Evolutionary conservation across 148 eudicot species (phyloP).

Genomic region (Silene uniflora): DNA sequence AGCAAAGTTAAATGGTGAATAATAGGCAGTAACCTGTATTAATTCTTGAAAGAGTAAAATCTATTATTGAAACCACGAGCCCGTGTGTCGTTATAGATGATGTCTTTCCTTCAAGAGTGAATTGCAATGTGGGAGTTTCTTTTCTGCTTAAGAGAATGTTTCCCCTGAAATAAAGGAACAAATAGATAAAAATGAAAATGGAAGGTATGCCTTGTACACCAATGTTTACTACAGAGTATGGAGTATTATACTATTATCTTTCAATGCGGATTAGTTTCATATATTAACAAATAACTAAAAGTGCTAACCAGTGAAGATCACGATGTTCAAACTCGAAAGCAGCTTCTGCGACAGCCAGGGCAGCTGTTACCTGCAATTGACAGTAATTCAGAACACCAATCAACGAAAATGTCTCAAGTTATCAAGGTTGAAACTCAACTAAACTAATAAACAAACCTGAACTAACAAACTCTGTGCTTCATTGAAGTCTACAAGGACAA

Average conservation of each 20-base stretch:
- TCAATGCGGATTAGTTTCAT: neutral
- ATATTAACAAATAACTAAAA: constrained; percentile 10
- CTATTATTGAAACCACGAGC: constrained; percentile 67
- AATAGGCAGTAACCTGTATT: constrained; percentile 55
- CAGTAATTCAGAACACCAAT: constrained; percentile 11
- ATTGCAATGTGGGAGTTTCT: constrained; percentile 43
- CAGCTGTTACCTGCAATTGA: constrained; percentile 63
- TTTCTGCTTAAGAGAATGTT: constrained; percentile 78
- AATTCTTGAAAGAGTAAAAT: constrained; percentile 91
- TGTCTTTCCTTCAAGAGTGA: constrained; percentile 63
- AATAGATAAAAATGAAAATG: neutral
- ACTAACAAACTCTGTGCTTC: constrained; percentile 80
- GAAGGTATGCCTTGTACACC: constrained; percentile 7
- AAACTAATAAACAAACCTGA: constrained; percentile 37
- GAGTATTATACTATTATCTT: neutral
- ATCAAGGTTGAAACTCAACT: neutral
- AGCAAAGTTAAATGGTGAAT: neutral
- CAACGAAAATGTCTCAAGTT: neutral
- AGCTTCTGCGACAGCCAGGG: constrained; percentile 91
- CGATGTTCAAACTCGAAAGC: constrained; percentile 96
- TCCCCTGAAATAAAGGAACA: constrained; percentile 49
- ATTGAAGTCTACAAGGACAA: constrained; percentile 70
- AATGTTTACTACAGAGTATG: constrained; percentile 5
- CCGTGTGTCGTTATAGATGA: constrained; percentile 57
- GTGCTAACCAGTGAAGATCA: constrained; percentile 78